These are phyloP conservation scores for Aspergillus alliaceus DNA, from an alignment of 2,329 filamentous ascomycete genomes.

Conservation along the genomic window DNA sequence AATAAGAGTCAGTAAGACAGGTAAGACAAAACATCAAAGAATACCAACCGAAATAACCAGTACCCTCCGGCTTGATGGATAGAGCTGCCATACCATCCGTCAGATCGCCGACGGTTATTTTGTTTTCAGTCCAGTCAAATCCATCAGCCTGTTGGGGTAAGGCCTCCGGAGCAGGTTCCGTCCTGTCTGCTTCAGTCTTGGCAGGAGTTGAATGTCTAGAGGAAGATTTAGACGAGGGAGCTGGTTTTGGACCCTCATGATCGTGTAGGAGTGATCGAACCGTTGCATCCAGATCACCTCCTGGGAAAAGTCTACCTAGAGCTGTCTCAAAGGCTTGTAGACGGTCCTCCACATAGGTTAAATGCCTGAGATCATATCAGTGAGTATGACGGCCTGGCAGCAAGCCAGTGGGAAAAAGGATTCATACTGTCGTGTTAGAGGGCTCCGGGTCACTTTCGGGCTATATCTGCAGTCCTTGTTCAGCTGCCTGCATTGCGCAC, in stretches of 20 bases:
- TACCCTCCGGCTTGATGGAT: constrained; percentile 41
- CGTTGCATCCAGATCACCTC: constrained; percentile 40
- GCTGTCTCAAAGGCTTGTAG: constrained; percentile 40
- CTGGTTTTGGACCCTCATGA: constrained; percentile 31
- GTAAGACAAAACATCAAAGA: not conserved
- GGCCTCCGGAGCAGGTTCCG: constrained; percentile 45
- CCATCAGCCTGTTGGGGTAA: constrained; percentile 40
- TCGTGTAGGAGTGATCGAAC: constrained; percentile 39
- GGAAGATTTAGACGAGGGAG: constrained; percentile 37
- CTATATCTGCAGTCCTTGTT: constrained; percentile 45
- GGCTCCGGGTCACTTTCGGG: constrained; percentile 42
- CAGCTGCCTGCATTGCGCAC: constrained; percentile 40
- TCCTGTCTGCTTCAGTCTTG: constrained; percentile 33
- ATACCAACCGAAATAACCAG: constrained; percentile 39
- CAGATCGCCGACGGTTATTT: constrained; percentile 38
- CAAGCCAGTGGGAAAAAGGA: not conserved
- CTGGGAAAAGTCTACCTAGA: constrained; percentile 38
- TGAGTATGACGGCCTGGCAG: not conserved
- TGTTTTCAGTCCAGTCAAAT: constrained; percentile 41
- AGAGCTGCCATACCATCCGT: constrained; percentile 44
- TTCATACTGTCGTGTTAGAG: constrained; percentile 43
- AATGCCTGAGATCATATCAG: constrained; percentile 27
- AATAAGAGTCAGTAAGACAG: constrained; percentile 3
- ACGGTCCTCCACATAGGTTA: constrained; percentile 43
- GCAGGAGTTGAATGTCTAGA: constrained; percentile 39